These are phyloP conservation scores for Apocynum venetum DNA, from an alignment of 257 asterid genomes.

Conservation along the genomic window DNA sequence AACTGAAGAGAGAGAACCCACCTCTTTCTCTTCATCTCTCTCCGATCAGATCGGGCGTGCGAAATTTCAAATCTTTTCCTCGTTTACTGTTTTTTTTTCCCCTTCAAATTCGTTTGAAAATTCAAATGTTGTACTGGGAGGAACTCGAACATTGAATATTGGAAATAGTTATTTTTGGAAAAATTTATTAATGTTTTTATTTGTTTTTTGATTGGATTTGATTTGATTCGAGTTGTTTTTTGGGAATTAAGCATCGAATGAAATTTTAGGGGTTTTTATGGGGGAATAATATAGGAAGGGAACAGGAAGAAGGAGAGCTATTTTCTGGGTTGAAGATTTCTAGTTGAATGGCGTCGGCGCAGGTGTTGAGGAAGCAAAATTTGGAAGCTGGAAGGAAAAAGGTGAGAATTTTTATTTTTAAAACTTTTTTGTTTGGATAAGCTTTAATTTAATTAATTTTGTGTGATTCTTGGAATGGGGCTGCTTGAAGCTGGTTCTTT, in stretches of 20 bases:
- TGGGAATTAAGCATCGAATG: not conserved
- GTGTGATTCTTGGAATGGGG: not conserved
- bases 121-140: constrained; percentile 1
- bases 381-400: constrained; percentile 73
- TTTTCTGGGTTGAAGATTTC: not conserved
- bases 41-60: constrained; percentile 6
- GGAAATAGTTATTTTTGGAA: not conserved
- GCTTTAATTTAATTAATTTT: not conserved
- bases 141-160: not conserved
- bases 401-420: constrained; percentile 23
- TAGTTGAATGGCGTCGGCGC: constrained; percentile 73
- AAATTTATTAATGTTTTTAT: not conserved
- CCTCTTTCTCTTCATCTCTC: not conserved
- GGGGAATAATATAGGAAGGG: not conserved
- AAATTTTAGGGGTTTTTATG: not conserved
- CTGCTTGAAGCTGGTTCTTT: not conserved
- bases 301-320: not conserved
- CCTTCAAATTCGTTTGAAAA: not conserved
- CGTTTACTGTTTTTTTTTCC: not conserved
- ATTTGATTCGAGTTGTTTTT: constrained; percentile 1
- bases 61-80: not conserved
- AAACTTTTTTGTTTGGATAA: not conserved
- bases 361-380: constrained; percentile 69
- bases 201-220: not conserved
- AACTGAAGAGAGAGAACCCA: not conserved